A percentile compares a stretch with the other conserved stretches of the same genome.
Conservation (phyloP, 2,329 filamentous ascomycete species). For the Raffaelea arxii region DNA sequence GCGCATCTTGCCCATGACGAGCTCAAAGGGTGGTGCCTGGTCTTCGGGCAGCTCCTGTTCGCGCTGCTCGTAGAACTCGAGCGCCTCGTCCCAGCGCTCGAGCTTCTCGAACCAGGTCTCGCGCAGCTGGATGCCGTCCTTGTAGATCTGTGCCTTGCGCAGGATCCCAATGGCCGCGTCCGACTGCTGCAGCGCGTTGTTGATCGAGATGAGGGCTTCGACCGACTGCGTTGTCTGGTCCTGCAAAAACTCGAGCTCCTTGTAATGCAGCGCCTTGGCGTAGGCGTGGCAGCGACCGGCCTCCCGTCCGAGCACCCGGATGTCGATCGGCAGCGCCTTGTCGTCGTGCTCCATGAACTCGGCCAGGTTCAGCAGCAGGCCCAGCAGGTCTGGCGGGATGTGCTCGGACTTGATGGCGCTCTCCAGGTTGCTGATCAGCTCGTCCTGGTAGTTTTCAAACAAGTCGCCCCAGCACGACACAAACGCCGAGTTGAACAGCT, state of each 20-base stretch:
- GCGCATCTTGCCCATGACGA: constrained; percentile 99
- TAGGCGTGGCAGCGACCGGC: constrained; percentile 96
- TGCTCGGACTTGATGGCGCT: constrained; percentile 90
- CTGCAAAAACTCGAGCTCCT: constrained; percentile 95
- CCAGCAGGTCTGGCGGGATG: constrained; percentile 89
- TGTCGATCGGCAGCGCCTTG: constrained; percentile 95
- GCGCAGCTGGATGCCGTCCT: constrained; percentile 83
- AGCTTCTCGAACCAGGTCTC: constrained; percentile 99
- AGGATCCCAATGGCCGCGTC: constrained; percentile 97
- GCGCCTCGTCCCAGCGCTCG: constrained; percentile 94
- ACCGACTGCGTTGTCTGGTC: constrained; percentile 94
- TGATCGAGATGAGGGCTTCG: constrained; percentile 96
- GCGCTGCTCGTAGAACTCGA: constrained; percentile 83
- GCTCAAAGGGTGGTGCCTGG: constrained; percentile 64
- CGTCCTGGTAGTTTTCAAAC: constrained; percentile 94
- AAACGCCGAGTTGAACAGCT: constrained; percentile 97
- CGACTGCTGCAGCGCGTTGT: constrained; percentile 97
- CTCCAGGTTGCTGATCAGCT: constrained; percentile 91
- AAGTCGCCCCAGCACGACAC: constrained; percentile 98
- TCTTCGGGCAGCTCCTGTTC: constrained; percentile 58
- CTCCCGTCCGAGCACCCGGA: constrained; percentile 85
- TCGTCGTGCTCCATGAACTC: constrained; percentile 99
- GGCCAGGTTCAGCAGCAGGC: constrained; percentile 87
- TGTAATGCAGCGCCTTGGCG: constrained; percentile 96
- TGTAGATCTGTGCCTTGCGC: constrained; percentile 89